Evolutionary conservation across 129 eudicot species (phyloP).

Genomic region (Tanacetum coccineum): DNA sequence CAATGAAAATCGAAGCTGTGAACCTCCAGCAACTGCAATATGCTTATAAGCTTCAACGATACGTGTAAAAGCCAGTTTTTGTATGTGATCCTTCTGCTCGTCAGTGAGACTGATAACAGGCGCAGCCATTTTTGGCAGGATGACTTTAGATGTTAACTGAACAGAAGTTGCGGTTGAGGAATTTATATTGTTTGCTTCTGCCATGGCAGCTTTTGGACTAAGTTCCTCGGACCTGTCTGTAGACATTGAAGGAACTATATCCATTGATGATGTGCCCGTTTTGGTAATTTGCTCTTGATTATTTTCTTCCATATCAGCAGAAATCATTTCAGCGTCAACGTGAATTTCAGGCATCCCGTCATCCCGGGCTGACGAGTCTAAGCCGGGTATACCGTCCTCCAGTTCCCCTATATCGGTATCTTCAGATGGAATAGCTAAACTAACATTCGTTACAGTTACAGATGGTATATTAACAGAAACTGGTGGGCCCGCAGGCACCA

Average conservation of each 20-base stretch:
- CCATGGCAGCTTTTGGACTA: slow-evolving; percentile 62
- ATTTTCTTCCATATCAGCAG: slow-evolving; percentile 51
- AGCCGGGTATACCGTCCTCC: slow-evolving; percentile 77
- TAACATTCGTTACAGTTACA: slow-evolving; percentile 30
- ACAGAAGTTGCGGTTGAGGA: slow-evolving; percentile 71
- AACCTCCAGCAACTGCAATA: slow-evolving; percentile 79
- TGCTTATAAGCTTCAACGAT: slow-evolving; percentile 91
- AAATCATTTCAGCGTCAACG: slow-evolving; percentile 30
- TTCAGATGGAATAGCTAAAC: slow-evolving; percentile 38
- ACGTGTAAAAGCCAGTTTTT: slow-evolving; percentile 60
- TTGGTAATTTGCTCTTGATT: slow-evolving; percentile 55
- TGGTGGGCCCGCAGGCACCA: slow-evolving; percentile 26
- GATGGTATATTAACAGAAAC: slow-evolving; percentile 39
- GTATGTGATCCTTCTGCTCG: slow-evolving; percentile 73
- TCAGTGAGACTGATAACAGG: slow-evolving; percentile 74
- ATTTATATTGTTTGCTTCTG: slow-evolving; percentile 47
- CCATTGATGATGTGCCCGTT: slow-evolving; percentile 36
- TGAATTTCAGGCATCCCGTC: slow-evolving; percentile 44
- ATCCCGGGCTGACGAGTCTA: slow-evolving; percentile 46
- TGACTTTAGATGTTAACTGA: slow-evolving; percentile 48
- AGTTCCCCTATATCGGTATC: slow-evolving; percentile 43
- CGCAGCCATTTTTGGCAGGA: slow-evolving; percentile 91
- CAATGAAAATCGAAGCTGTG: slow-evolving; percentile 71
- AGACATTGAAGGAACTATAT: slow-evolving; percentile 65
- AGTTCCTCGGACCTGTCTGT: slow-evolving; percentile 94